Conservation (phyloP, 2,329 filamentous ascomycete genomes). For the Magnaporthales sp. region DNA sequence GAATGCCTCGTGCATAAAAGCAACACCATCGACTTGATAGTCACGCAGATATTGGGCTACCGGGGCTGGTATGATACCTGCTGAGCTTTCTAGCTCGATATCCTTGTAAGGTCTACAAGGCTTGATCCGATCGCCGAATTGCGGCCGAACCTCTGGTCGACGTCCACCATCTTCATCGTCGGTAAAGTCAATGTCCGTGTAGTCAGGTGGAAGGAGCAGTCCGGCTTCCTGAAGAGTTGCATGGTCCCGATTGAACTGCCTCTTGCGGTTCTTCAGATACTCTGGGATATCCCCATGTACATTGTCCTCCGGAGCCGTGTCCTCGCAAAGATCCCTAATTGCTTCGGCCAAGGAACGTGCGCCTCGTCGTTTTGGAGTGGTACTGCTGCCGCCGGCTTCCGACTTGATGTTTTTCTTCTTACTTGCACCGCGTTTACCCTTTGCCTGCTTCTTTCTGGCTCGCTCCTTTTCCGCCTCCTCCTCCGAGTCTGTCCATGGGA, state of each 20-base stretch:
- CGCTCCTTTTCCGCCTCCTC: conserved; percentile 56
- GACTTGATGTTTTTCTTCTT: conserved; percentile 35
- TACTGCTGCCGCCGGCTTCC: conserved; percentile 3
- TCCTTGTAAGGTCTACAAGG: conserved; percentile 66
- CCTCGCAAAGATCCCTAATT: conserved; percentile 7
- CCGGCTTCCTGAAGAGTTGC: conserved; percentile 56
- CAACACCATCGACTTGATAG: conserved; percentile 80
- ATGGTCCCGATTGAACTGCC: conserved; percentile 56
- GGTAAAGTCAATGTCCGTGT: conserved; percentile 66
- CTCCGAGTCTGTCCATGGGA: conserved; percentile 50
- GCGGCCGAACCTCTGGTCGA: conserved; percentile 53
- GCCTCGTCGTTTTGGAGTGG: conserved; percentile 2
- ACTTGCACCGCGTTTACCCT: conserved; percentile 40
- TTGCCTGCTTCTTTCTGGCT: conserved; percentile 51
- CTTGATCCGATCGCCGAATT: conserved; percentile 51
- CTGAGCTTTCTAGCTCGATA: conserved; percentile 64
- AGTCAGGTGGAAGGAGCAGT: conserved; percentile 69
- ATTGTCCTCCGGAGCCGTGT: conserved; percentile 15
- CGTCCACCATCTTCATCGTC: conserved; percentile 40
- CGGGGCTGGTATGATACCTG: conserved; percentile 74
- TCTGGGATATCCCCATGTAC: conserved; percentile 51
- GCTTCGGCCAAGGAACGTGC: conserved; percentile 4
- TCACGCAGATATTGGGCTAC: conserved; percentile 88
- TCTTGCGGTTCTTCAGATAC: conserved; percentile 61
- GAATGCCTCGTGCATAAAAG: conserved; percentile 81